Evolutionary conservation across 2,329 filamentous ascomycete genomes (phyloP).

Genomic region (Penicillium sp.): DNA sequence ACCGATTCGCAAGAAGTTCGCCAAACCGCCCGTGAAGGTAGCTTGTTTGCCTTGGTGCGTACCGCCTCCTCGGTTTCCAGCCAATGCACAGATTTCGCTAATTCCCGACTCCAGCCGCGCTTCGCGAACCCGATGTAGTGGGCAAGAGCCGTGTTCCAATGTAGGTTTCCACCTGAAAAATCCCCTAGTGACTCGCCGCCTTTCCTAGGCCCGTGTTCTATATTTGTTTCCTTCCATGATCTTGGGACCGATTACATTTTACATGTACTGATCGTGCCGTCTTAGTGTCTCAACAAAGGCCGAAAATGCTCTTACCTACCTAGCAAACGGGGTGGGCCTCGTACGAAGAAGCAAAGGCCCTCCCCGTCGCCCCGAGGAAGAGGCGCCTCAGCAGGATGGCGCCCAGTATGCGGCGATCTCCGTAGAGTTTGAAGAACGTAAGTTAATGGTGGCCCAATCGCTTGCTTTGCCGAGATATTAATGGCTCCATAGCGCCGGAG

Average conservation of each 20-base stretch:
- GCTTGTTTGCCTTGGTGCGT: constrained; percentile 45
- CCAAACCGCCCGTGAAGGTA: constrained; percentile 47
- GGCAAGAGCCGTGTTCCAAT: constrained; percentile 45
- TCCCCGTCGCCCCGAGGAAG: constrained; percentile 23
- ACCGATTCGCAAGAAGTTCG: constrained; percentile 44
- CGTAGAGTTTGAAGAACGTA: constrained; percentile 36
- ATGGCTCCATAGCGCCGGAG: constrained; percentile 28
- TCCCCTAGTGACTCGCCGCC: background rate
- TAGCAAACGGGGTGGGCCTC: constrained; percentile 46
- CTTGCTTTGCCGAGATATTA: constrained; percentile 12
- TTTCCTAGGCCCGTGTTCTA: background rate
- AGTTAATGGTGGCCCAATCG: constrained; percentile 10
- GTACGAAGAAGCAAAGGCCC: constrained; percentile 39
- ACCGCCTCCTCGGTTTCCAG: background rate
- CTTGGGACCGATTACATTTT: background rate
- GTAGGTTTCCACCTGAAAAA: constrained; percentile 26
- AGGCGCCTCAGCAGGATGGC: constrained; percentile 15
- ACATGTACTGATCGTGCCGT: background rate
- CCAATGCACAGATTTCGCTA: constrained; percentile 4
- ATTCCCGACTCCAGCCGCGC: constrained; percentile 34
- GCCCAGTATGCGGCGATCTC: constrained; percentile 24
- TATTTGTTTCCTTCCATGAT: background rate
- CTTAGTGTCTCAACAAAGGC: constrained; percentile 41
- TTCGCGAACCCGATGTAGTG: constrained; percentile 46
- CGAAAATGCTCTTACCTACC: constrained; percentile 44